These are phyloP conservation scores for Penicillium sp. DNA, from an alignment of 2,329 filamentous ascomycete genomes.

Conservation along the genomic window DNA sequence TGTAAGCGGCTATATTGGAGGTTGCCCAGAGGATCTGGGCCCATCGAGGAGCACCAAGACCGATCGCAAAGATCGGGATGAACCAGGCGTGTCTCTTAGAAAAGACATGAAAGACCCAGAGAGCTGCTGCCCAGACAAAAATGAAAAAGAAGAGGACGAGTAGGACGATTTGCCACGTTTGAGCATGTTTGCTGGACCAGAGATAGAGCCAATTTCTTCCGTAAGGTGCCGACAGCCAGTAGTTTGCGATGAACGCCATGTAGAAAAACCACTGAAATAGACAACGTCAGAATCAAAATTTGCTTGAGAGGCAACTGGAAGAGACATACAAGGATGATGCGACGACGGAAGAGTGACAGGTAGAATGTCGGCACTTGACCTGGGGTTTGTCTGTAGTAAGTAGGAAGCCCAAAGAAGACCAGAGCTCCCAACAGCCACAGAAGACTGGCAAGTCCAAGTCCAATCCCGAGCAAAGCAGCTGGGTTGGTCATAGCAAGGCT, in stretches of 20 bases:
- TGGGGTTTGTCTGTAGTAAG: constrained; percentile 61
- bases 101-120: constrained; percentile 49
- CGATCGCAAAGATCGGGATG: constrained; percentile 68
- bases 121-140: constrained; percentile 64
- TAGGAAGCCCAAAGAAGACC: constrained; percentile 63
- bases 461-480: constrained; percentile 1
- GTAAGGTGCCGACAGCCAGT: constrained; percentile 62
- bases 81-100: constrained; percentile 67
- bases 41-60: constrained; percentile 66
- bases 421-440: constrained; percentile 60
- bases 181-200: constrained; percentile 57
- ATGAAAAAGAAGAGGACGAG: constrained; percentile 55
- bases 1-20: constrained; percentile 61
- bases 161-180: constrained; percentile 60
- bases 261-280: constrained; percentile 59
- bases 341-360: constrained; percentile 57
- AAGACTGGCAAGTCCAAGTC: constrained; percentile 31
- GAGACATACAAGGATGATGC: constrained; percentile 46
- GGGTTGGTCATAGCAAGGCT: not conserved
- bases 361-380: constrained; percentile 63
- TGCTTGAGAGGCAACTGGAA: constrained; percentile 53
- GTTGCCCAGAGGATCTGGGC: constrained; percentile 69
- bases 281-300: not conserved
- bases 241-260: constrained; percentile 61
- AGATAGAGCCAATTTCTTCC: constrained; percentile 60